Evolutionary conservation across 2,329 filamentous ascomycete species (phyloP), one percentile per base, ranked within the genome.

Genomic region (Exophiala mesophila): DNA sequence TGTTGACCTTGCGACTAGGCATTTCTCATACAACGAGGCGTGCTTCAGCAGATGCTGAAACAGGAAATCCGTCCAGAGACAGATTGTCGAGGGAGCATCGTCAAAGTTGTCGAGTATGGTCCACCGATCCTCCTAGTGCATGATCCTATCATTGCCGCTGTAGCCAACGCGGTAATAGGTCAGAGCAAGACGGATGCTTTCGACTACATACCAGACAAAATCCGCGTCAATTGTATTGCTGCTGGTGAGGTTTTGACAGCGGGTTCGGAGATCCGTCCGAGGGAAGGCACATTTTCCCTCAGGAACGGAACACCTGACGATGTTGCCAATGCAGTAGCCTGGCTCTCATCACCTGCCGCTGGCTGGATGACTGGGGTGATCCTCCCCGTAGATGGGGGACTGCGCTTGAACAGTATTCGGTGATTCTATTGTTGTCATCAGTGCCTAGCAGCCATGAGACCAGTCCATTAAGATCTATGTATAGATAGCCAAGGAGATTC

Each of bases 41-140:
- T 32, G 7, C 29, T 32, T 32, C 29, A 13, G 7, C 29, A 32
- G 13, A 32, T 32, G 29, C 29, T 32, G 29, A 32, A 32, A 32
- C 29, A 32, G 15, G 29, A 32, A 7, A 17, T 32, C 29, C 29
- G 6, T 13, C 7, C 6, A 32, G 29, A 32, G 7, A 7, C 29
- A 6, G 29, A 32, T 13, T 7, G 29, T 17, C 29, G 29, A n/a
- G 29, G 29, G 6, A 32, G 29, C 13, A 32, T 32, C 13, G 29
- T 32, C 7, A 32, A 32, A 7, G 16, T 32, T 13, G 29, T 32
- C 7, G 29, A 32, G 29, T 32, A 13, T 32, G 29, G 29, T 6
- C 29, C 29, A 32, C 7, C 29, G 6, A 7, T 15, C 7, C 15
- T 15, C 7, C 13, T 32, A 13, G 29, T 13, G 13, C 7, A 32